Percentiles rank a stretch among this genome's conserved stretches.
Evolutionary conservation across 768 basidiomycete genomes (phyloP).

Genomic region (Amanita inopinata): DNA sequence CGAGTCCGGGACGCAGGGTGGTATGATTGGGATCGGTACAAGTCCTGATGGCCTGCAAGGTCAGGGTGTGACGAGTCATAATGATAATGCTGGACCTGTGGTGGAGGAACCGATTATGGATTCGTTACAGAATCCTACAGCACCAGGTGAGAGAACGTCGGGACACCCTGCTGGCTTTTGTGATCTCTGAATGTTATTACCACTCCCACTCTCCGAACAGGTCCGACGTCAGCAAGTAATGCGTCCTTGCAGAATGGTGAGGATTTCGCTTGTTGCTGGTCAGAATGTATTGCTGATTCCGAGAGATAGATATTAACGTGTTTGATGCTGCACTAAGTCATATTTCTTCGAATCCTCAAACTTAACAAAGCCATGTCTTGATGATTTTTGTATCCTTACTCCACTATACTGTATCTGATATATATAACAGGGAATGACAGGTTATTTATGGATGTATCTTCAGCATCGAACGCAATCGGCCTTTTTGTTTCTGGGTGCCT

Average conservation of each 20-base stretch:
- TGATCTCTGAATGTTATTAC: slow-evolving; percentile 1
- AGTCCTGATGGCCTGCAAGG: slow-evolving; percentile 4
- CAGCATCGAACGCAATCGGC: too few species aligned
- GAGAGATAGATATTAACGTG: slow-evolving; percentile 1
- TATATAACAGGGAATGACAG: background rate
- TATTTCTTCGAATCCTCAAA: background rate
- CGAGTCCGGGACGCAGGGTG: slow-evolving; percentile 2
- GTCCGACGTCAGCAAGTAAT: background rate
- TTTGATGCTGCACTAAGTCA: slow-evolving; percentile 1
- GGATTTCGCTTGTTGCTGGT: background rate
- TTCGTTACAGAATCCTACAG: slow-evolving; percentile 5
- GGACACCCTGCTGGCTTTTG: background rate
- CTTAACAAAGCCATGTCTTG: background rate
- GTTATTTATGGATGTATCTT: too few species aligned
- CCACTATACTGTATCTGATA: background rate
- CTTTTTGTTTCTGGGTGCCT: too few species aligned
- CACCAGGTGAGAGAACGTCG: slow-evolving; percentile 1
- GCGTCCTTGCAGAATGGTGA: slow-evolving; percentile 3
- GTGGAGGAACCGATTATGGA: slow-evolving; percentile 7
- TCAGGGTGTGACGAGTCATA: slow-evolving; percentile 3
- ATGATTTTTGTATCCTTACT: background rate
- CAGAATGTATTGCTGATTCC: background rate
- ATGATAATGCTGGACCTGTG: background rate
- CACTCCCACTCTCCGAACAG: too few species aligned
- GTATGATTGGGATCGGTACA: background rate